These are phyloP conservation scores for Hymenoscyphus infarciens DNA, from an alignment of 2,329 filamentous ascomycete species.

Conservation along the genomic window DNA sequence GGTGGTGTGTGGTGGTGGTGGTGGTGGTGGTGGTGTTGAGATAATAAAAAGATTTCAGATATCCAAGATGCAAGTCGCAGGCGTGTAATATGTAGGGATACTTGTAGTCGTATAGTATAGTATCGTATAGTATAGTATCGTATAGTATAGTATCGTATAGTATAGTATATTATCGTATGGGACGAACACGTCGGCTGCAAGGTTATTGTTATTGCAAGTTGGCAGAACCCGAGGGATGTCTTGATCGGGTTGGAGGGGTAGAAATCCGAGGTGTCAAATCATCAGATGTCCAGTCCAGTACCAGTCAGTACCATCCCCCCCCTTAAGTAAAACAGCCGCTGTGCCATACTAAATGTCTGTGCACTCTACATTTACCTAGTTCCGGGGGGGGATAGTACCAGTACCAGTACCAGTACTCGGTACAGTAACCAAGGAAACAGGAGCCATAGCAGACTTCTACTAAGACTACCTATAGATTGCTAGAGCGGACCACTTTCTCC, in stretches of 20 bases:
- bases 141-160: no score
- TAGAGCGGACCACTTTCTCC: neutral
- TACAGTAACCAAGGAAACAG: slow-evolving; percentile 1
- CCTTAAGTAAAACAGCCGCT: no score
- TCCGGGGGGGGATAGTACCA: no score
- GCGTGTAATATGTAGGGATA: neutral
- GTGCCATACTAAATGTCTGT: no score
- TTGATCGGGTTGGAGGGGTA: neutral
- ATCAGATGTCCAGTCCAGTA: neutral
- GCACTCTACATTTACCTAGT: no score
- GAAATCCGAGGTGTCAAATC: neutral
- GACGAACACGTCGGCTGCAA: neutral
- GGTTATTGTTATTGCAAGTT: neutral
- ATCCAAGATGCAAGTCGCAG: neutral
- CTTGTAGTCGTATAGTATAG: no score
- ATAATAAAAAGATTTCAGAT: neutral
- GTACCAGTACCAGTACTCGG: no score
- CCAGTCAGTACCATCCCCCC: no score
- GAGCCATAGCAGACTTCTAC: neutral
- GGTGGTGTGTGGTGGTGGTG: no score
- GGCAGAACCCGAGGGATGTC: neutral
- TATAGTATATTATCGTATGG: no score
- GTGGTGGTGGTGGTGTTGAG: neutral
- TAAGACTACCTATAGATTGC: neutral
- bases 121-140: no score